Conservation (phyloP, 2,329 filamentous ascomycete species). For the Ophiocordyceps camponoti-rufipedis region DNA sequence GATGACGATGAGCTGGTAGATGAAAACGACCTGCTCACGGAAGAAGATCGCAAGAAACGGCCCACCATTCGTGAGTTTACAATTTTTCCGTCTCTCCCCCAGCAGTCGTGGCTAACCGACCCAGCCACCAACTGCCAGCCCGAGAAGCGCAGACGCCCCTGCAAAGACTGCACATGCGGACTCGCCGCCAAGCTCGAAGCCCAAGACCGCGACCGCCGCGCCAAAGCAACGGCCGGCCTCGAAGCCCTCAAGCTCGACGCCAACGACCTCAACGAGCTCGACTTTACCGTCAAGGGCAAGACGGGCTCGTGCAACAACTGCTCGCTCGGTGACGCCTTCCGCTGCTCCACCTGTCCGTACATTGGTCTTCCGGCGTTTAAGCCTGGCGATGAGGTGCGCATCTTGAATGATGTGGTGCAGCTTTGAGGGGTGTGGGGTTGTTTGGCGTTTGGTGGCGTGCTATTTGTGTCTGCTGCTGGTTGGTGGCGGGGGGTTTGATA, state of each 20-base stretch:
- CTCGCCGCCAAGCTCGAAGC: constrained; percentile 69
- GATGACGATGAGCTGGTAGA: constrained; percentile 78
- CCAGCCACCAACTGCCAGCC: constrained; percentile 71
- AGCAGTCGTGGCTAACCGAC: background rate
- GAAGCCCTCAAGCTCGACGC: constrained; percentile 51
- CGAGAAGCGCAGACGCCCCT: constrained; percentile 80
- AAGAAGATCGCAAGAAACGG: constrained; percentile 63
- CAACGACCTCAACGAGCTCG: constrained; percentile 68
- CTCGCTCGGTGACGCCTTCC: constrained; percentile 77
- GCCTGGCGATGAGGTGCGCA: constrained; percentile 80
- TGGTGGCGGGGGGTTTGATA: no score
- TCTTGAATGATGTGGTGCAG: constrained; percentile 76
- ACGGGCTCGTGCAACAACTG: constrained; percentile 91
- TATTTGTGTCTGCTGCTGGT: background rate
- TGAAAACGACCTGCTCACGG: constrained; percentile 71
- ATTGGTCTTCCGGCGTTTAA: constrained; percentile 92
- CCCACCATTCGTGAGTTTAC: constrained; percentile 58
- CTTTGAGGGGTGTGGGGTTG: constrained; percentile 27
- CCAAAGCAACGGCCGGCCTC: constrained; percentile 47
- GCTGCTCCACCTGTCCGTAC: constrained; percentile 59
- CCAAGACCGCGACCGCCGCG: constrained; percentile 61
- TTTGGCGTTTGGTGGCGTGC: background rate
- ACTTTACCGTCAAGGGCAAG: constrained; percentile 96
- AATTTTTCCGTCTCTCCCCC: background rate
- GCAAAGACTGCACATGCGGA: constrained; percentile 96